Percentiles rank a stretch among this genome's conserved stretches.
phyloP scores from a whole-genome alignment of 495 filamentous ascomycete species.

The Penicillium simplicissimum region DNA sequence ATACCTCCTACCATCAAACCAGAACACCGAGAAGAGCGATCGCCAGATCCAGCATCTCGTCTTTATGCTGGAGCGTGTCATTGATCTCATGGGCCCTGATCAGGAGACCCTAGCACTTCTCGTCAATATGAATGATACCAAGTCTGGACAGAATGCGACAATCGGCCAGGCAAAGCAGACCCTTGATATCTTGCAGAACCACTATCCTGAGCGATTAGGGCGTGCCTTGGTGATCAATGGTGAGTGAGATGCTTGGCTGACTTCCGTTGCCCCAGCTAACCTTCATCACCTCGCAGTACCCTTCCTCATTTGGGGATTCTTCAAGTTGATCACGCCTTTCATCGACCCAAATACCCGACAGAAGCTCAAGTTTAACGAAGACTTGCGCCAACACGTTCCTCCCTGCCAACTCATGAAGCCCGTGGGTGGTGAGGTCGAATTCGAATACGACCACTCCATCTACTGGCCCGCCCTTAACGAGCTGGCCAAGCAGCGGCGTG shows the following conservation, averaged over 20 bases:
- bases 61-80: slow-evolving; percentile 87
- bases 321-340: slow-evolving; percentile 92
- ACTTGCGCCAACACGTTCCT: slow-evolving; percentile 75
- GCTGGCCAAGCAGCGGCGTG: slow-evolving; percentile 61
- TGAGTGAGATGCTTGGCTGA: slow-evolving; percentile 39
- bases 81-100: slow-evolving; percentile 82
- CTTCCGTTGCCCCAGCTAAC: slow-evolving; percentile 6
- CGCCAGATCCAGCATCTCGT: slow-evolving; percentile 92
- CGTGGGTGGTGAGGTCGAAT: slow-evolving; percentile 60
- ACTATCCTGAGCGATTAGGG: slow-evolving; percentile 93
- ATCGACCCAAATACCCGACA: slow-evolving; percentile 89
- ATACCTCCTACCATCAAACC: slow-evolving; percentile 82
- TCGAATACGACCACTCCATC: slow-evolving; percentile 79
- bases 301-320: slow-evolving; percentile 85
- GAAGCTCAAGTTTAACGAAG: slow-evolving; percentile 94
- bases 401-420: slow-evolving; percentile 70
- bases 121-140: slow-evolving; percentile 83
- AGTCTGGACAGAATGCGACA: slow-evolving; percentile 72
- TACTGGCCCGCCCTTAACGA: slow-evolving; percentile 88
- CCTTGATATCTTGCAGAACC: slow-evolving; percentile 84
- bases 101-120: slow-evolving; percentile 84
- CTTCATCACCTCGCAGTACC: slow-evolving; percentile 58
- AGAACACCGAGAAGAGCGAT: slow-evolving; percentile 89
- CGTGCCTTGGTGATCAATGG: slow-evolving; percentile 83
- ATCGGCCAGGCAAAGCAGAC: slow-evolving; percentile 76